A percentile compares a stretch with the other conserved stretches of the same genome.
Evolutionary conservation across 441 rosid genomes (phyloP).

Genomic region (Erysimum pusillum): DNA sequence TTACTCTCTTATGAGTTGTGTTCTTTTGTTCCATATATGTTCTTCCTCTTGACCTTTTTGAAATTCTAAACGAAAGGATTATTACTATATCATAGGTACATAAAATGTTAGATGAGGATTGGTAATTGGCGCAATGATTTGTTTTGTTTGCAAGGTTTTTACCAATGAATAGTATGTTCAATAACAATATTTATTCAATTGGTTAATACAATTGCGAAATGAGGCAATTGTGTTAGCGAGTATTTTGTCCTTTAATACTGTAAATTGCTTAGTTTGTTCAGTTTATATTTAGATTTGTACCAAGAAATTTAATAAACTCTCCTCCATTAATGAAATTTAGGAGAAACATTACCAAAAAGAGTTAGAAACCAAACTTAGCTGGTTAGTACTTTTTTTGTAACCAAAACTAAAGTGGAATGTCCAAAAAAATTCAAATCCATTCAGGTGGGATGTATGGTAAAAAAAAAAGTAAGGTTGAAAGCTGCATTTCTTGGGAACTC

Average conservation of each 20-base stretch:
- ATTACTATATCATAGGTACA: conserved; percentile 16
- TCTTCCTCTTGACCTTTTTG: conserved; percentile 19
- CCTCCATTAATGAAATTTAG: background rate
- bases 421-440: conserved; percentile 22
- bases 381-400: background rate
- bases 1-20: conserved; percentile 21
- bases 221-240: too few relatives aligned
- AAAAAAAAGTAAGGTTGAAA: background rate
- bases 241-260: too few relatives aligned
- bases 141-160: background rate
- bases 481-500: conserved; percentile 2
- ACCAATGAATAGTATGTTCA: background rate
- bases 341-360: background rate
- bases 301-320: background rate
- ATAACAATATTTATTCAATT: background rate
- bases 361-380: background rate
- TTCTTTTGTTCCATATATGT: conserved; percentile 26
- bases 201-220: background rate
- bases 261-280: background rate
- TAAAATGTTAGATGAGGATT: background rate
- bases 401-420: background rate
- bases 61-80: conserved; percentile 25
- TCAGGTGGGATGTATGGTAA: conserved; percentile 26
- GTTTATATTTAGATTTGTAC: background rate
- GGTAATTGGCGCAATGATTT: background rate